These are phyloP conservation scores for Aegle marmelos DNA, from an alignment of 345 rosid genomes.

Conservation along the genomic window DNA sequence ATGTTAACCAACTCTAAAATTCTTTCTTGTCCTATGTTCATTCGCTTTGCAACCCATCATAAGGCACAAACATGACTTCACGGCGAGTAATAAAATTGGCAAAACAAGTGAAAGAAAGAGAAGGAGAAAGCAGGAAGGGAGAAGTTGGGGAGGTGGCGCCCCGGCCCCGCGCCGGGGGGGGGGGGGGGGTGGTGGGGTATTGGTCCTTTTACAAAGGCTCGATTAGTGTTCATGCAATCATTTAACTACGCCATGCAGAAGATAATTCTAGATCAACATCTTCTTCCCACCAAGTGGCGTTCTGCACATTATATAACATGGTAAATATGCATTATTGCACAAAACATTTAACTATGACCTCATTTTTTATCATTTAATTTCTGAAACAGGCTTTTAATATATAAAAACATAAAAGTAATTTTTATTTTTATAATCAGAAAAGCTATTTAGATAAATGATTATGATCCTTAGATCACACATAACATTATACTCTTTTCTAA, in stretches of 20 bases:
- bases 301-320: conserved; percentile 38
- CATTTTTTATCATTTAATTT: neutral
- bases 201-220: neutral
- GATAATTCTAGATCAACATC: conserved; percentile 75
- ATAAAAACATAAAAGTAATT: too few relatives aligned
- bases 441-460: too few relatives aligned
- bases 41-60: too few relatives aligned
- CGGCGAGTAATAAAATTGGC: neutral
- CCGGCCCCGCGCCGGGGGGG: too few relatives aligned
- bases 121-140: too few relatives aligned
- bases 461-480: too few relatives aligned
- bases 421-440: too few relatives aligned
- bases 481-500: too few relatives aligned
- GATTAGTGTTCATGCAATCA: neutral
- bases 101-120: neutral
- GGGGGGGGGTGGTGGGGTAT: rapidly evolving
- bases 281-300: conserved; percentile 98
- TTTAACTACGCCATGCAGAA: conserved; percentile 81
- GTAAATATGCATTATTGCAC: neutral
- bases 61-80: too few relatives aligned
- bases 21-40: too few relatives aligned
- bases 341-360: neutral
- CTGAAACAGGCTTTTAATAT: neutral
- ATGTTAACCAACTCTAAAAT: neutral
- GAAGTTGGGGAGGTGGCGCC: too few relatives aligned